Base-by-base conservation (phyloP, 1,139 yeast genomes). In the Lodderomyces jiufengensis region DNA sequence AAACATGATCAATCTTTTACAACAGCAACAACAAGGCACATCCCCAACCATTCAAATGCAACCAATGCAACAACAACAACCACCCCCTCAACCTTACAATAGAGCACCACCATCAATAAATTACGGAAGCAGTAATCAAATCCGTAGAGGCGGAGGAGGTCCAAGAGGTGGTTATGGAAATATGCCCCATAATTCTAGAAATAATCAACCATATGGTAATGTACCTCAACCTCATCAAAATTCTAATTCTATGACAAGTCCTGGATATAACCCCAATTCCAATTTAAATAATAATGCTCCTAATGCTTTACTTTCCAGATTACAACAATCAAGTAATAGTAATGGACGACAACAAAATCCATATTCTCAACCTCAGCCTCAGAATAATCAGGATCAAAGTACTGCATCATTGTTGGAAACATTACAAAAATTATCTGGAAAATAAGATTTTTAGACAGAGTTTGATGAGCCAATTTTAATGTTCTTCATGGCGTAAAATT, bases 1-100 rank as follows among this genome's bases (percentile, higher is more conserved):
- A 35, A 71, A 57, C 45, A 61, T 76, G 49, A 52, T 77, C 25
- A 54, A 69, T 1, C 51, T 73, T 38, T 68, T 66, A 12, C 62
- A 58, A 38, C 59, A 44, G 24, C 57, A 50, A 29, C 56, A 42
- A 28, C 47, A 36, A 26, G 31, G 31, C 12, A 12, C 31, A 13
- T 21, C 26, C 9, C 25, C 27, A n/a, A 11, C 26, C 21, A 18
- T 20, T 9, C 20, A 9, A 10, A 29, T 5, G 27, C 30, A 26
- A 14, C 47, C 43, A 30, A 44, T 29, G 33, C 42, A 39, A 36
- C 25, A 12, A 9, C 45, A 32, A 31, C 34, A 40, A 32, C 34
- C 29, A 22, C 29, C 41, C 12, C 38, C 36, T 6, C 43, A 42
- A 21, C 41, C 42, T 24, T 30, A 30, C n/a, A n/a, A n/a, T 18